Conservation (phyloP, 257 asterid genomes). For the Paulownia fortunei region DNA sequence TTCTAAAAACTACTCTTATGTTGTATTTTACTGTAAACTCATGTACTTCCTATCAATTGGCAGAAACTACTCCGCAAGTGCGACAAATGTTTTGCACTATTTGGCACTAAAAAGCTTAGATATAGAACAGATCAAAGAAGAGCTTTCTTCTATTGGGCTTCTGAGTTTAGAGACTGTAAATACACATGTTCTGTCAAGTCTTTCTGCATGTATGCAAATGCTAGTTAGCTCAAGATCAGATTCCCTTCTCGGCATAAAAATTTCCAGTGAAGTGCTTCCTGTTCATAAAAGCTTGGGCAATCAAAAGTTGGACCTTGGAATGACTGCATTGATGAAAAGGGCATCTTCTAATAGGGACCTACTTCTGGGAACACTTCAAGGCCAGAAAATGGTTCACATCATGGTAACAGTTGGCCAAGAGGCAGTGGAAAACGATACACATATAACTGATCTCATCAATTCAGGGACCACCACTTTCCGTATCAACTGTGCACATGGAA, state of each 20-base stretch:
- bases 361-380: slow-evolving; percentile 60
- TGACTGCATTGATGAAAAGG: slow-evolving; percentile 49
- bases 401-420: slow-evolving; percentile 80
- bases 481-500: slow-evolving; percentile 82
- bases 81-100: slow-evolving; percentile 66
- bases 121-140: slow-evolving; percentile 55
- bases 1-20: background rate
- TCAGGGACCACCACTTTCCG: slow-evolving; percentile 67
- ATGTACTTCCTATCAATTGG: slow-evolving; percentile 25
- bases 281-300: slow-evolving; percentile 33
- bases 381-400: slow-evolving; percentile 57
- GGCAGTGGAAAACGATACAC: slow-evolving; percentile 52
- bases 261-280: slow-evolving; percentile 39
- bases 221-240: slow-evolving; percentile 46
- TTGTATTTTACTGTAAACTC: slow-evolving; percentile 28
- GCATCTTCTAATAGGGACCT: slow-evolving; percentile 49
- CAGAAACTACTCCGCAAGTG: slow-evolving; percentile 63
- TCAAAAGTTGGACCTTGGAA: slow-evolving; percentile 48
- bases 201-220: slow-evolving; percentile 60
- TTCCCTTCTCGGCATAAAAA: slow-evolving; percentile 34
- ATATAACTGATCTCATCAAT: slow-evolving; percentile 55
- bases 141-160: slow-evolving; percentile 65
- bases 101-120: slow-evolving; percentile 67
- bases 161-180: slow-evolving; percentile 57
- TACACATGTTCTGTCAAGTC: slow-evolving; percentile 69